These are phyloP conservation scores for Trichoderma asperelloides DNA, from an alignment of 495 filamentous ascomycete species.

Conservation along the genomic window DNA sequence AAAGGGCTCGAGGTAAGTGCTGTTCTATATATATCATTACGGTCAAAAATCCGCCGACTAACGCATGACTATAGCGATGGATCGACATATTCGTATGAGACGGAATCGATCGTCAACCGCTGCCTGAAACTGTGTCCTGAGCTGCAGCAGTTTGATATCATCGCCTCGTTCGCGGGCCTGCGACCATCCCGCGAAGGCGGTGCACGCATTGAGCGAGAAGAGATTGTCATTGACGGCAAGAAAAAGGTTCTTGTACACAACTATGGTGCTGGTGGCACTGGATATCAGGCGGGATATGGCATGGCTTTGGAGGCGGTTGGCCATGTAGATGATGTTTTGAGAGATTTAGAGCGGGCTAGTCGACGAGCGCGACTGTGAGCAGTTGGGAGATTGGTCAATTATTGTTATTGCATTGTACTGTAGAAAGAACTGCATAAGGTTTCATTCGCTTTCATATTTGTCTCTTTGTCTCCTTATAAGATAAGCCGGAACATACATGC, in stretches of 20 bases:
- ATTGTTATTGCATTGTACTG: not conserved
- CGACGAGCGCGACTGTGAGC: not conserved
- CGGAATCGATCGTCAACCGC: slow-evolving; percentile 22
- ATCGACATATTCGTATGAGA: slow-evolving; percentile 17
- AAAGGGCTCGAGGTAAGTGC: slow-evolving; percentile 16
- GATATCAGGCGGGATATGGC: slow-evolving; percentile 59
- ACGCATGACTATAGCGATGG: slow-evolving; percentile 12
- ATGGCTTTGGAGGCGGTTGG: slow-evolving; percentile 47
- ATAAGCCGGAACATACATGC: not conserved
- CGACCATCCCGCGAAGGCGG: slow-evolving; percentile 25
- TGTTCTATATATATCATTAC: not conserved
- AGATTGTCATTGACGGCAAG: slow-evolving; percentile 3
- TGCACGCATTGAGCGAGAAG: slow-evolving; percentile 21
- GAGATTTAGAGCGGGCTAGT: not conserved
- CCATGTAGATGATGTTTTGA: slow-evolving; percentile 48
- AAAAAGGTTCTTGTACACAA: slow-evolving; percentile 57
- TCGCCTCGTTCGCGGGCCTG: slow-evolving; percentile 20
- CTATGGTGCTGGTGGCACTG: slow-evolving; percentile 74
- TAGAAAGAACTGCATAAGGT: not conserved
- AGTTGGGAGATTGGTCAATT: not conserved
- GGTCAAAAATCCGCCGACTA: not conserved
- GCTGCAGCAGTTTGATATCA: slow-evolving; percentile 17
- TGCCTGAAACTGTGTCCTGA: slow-evolving; percentile 18
- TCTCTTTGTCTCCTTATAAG: not conserved
- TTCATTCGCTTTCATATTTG: not conserved